These are phyloP conservation scores for Taiozyma onychis DNA, from an alignment of 1,139 yeast genomes.

Conservation along the genomic window DNA sequence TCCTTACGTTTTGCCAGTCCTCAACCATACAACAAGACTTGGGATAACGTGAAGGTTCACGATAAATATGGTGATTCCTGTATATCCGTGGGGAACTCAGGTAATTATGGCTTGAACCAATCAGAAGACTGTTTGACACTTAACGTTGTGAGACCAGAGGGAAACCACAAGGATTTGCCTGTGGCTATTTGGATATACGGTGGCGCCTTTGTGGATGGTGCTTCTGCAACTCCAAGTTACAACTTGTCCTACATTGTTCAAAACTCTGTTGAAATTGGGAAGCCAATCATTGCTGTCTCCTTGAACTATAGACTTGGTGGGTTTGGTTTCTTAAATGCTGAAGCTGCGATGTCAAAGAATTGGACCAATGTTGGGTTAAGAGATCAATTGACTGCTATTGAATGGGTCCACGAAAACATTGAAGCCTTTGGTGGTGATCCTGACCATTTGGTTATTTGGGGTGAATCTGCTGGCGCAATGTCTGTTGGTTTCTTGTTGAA, in stretches of 20 bases:
- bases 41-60: slow-evolving; percentile 8
- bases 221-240: slow-evolving; percentile 26
- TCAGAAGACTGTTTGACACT: slow-evolving; percentile 31
- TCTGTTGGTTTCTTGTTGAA: slow-evolving; percentile 26
- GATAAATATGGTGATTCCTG: slow-evolving; percentile 16
- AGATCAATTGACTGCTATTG: slow-evolving; percentile 31
- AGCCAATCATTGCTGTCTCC: slow-evolving; percentile 30
- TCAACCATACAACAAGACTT: slow-evolving; percentile 10
- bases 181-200: slow-evolving; percentile 33
- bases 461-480: slow-evolving; percentile 34
- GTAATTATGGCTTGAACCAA: slow-evolving; percentile 4
- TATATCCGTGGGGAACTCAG: slow-evolving; percentile 4
- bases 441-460: slow-evolving; percentile 29
- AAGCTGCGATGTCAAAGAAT: slow-evolving; percentile 16
- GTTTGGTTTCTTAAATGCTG: slow-evolving; percentile 29
- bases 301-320: slow-evolving; percentile 31
- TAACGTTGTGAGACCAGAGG: slow-evolving; percentile 66
- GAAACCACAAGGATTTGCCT: slow-evolving; percentile 39
- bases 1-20: slow-evolving; percentile 22
- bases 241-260: slow-evolving; percentile 24
- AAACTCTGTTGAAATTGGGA: slow-evolving; percentile 19
- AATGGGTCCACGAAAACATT: slow-evolving; percentile 33
- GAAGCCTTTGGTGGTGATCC: slow-evolving; percentile 34
- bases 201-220: slow-evolving; percentile 29
- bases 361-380: slow-evolving; percentile 27